Base-by-base conservation (phyloP, 169 alveolate genomes). In the Besnoitia besnoiti region DNA sequence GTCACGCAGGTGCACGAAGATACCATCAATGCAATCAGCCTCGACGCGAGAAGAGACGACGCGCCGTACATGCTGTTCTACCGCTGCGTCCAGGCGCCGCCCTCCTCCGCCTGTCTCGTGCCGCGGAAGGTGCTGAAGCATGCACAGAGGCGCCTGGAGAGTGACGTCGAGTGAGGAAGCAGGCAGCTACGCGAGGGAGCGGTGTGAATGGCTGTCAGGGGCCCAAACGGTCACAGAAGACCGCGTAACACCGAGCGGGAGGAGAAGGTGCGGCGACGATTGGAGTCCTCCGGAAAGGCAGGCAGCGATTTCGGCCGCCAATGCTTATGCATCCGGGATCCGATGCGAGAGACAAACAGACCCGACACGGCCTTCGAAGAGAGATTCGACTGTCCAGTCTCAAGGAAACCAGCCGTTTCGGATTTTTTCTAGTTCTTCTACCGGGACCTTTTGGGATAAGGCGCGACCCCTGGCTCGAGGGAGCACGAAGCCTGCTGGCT, bases 61-160 rank as follows among this genome's bases (percentile, higher is more conserved):
- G 55, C 80, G 0, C 92, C 92, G 8, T 88, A 88, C 47, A 39
- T 88, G 12, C 75, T 75, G 1, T 88, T 88, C 47, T 88, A 88
- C 49, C 42, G 92, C 19, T 88, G 92, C 49, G 40, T 75, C 1
- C 42, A 88, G 67, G 92, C 92, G 30, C 92, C 92, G 27, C 87
- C 85, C 33, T 14, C 92, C 0, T 73, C 92, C 50, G 61, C 92
- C 16, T 88, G 90, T 24, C 42, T 84, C 39, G 33, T 84, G 0
- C 90, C 90, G 5, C 46, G 12, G 0, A 2, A 49, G 5, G 0
- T 46, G 14, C 42, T 49, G 24, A 46, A 84, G 12, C 7, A 0
- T 8, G 67, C 67, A 4, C 40, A 84, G n/a, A 8, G 42, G 30
- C 30, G 67, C 5, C 49, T 49, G 5, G 8, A 46, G 44, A 42